Evolutionary conservation across 495 filamentous ascomycete species (phyloP).

Genomic region (Sphaerosporella brunnea): DNA sequence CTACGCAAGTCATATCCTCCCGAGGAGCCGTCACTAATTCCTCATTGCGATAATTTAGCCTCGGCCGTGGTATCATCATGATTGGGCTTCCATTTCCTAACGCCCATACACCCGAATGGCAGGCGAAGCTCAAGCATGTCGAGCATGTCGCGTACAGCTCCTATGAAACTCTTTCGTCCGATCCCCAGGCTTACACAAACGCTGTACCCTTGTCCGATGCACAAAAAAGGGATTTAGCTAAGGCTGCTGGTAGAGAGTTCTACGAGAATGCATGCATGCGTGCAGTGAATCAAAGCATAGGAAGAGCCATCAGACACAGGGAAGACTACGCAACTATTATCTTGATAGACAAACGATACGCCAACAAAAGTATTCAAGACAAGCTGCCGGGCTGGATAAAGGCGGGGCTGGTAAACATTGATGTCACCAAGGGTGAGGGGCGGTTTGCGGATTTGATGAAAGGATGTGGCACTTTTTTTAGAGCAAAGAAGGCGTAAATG

Average conservation of each 20-base stretch:
- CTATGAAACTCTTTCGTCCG: background rate
- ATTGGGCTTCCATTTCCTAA: conserved; percentile 91
- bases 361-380: conserved; percentile 42
- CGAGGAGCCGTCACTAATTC: no score
- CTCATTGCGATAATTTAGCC: no score
- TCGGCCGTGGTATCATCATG: conserved; percentile 76
- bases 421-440: conserved; percentile 29
- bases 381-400: conserved; percentile 88
- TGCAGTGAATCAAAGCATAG: conserved; percentile 91
- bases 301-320: conserved; percentile 73
- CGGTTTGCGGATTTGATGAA: conserved; percentile 38
- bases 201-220: background rate
- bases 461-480: conserved; percentile 39
- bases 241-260: conserved; percentile 58
- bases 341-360: conserved; percentile 65
- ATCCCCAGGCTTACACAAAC: no score
- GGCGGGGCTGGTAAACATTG: conserved; percentile 33
- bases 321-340: conserved; percentile 82
- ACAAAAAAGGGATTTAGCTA: conserved; percentile 29
- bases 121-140: conserved; percentile 73
- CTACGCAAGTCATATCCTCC: no score
- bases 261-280: conserved; percentile 95
- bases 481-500: conserved; percentile 27
- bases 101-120: conserved; percentile 75
- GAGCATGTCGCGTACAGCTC: conserved; percentile 41